These are phyloP conservation scores for Circinella minor DNA, from an alignment of 371 early-diverging fungal species.

Conservation along the genomic window DNA sequence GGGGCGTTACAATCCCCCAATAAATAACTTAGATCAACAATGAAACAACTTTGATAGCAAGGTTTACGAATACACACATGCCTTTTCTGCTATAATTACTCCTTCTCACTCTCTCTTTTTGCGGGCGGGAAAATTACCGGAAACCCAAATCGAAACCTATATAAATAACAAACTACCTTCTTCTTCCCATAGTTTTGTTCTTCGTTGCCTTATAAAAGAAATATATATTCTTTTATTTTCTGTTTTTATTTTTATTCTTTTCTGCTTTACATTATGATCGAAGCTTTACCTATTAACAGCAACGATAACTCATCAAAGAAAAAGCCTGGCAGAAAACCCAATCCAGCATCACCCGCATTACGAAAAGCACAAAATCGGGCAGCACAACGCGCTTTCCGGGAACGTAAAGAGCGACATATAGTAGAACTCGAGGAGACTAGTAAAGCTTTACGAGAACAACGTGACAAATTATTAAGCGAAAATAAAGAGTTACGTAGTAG, in stretches of 20 bases:
- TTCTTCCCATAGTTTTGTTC: background rate
- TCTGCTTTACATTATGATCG: background rate
- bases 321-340: constrained; percentile 85
- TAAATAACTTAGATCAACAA: background rate
- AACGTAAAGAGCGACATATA: constrained; percentile 72
- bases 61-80: too few relatives aligned
- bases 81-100: background rate
- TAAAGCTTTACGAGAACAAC: constrained; percentile 51
- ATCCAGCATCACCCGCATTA: constrained; percentile 59
- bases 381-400: constrained; percentile 79
- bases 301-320: constrained; percentile 30
- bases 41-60: background rate
- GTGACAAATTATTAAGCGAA: constrained; percentile 42
- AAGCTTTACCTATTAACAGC: background rate
- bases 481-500: constrained; percentile 39
- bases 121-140: background rate
- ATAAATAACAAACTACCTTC: background rate
- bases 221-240: background rate
- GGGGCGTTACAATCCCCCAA: background rate
- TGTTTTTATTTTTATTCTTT: background rate
- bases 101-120: background rate
- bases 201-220: background rate
- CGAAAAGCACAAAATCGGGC: constrained; percentile 81
- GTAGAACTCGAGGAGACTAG: constrained; percentile 62
- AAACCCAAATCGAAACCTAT: background rate